Conservation (phyloP, 148 eudicot genomes). For the Limonium bicolor region DNA sequence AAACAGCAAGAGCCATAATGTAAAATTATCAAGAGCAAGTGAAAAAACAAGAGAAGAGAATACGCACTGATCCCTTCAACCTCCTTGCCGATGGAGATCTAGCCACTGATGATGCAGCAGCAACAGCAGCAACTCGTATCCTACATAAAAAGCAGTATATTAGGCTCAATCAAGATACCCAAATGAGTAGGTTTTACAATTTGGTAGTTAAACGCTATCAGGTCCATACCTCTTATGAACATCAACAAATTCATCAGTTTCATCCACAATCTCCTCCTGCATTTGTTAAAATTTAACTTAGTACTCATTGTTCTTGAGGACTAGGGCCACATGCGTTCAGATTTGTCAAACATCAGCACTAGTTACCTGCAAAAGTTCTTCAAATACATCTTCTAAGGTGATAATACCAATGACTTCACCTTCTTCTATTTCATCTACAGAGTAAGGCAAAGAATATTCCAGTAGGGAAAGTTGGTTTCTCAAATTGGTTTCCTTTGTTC, state of each 20-base stretch:
- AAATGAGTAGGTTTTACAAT: not conserved
- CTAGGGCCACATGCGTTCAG: not conserved
- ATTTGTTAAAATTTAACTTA: slow-evolving; percentile 9
- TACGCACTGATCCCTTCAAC: slow-evolving; percentile 63
- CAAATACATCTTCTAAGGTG: slow-evolving; percentile 95
- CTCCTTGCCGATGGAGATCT: slow-evolving; percentile 75
- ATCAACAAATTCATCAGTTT: slow-evolving; percentile 92
- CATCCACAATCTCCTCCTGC: slow-evolving; percentile 97
- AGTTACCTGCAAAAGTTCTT: slow-evolving; percentile 86
- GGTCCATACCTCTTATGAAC: slow-evolving; percentile 63
- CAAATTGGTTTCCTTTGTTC: slow-evolving; percentile 18
- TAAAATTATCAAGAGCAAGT: too few relatives aligned
- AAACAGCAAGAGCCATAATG: too few relatives aligned
- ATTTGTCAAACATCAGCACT: not conserved
- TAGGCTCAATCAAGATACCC: slow-evolving; percentile 4
- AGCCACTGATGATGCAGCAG: slow-evolving; percentile 83
- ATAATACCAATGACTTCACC: slow-evolving; percentile 88
- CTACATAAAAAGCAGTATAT: slow-evolving; percentile 37
- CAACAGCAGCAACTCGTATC: slow-evolving; percentile 96
- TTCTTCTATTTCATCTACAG: slow-evolving; percentile 51
- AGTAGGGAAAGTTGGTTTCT: slow-evolving; percentile 6
- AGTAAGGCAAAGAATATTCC: slow-evolving; percentile 15
- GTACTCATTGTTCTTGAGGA: not conserved
- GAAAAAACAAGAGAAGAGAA: not conserved
- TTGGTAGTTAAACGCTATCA: slow-evolving; percentile 5